These are phyloP conservation scores for Exophiala mesophila DNA, from an alignment of 2,329 filamentous ascomycete species.

Conservation along the genomic window DNA sequence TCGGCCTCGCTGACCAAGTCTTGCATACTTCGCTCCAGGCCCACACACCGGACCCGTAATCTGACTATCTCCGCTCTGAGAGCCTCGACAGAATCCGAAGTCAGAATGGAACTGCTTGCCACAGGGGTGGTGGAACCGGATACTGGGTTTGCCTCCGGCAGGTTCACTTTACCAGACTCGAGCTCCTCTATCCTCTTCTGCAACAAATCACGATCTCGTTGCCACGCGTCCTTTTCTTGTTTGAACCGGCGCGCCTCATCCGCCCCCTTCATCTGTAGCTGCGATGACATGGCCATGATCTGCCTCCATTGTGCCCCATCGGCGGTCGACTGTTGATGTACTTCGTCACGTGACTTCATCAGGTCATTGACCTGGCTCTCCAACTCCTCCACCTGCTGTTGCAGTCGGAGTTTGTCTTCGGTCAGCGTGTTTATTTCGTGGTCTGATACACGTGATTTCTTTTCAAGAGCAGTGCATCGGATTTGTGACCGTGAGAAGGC, in stretches of 20 bases:
- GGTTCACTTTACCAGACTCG: slow-evolving; percentile 26
- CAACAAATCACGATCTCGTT: slow-evolving; percentile 34
- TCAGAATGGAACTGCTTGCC: slow-evolving; percentile 20
- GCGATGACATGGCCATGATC: slow-evolving; percentile 48
- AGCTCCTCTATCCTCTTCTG: slow-evolving; percentile 34
- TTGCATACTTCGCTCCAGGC: slow-evolving; percentile 22
- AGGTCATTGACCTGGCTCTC: slow-evolving; percentile 48
- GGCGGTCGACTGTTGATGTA: slow-evolving; percentile 37
- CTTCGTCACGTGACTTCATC: slow-evolving; percentile 44
- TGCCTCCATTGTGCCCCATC: slow-evolving; percentile 48
- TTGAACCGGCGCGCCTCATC: slow-evolving; percentile 41
- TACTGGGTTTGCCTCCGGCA: slow-evolving; percentile 10
- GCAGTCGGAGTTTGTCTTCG: slow-evolving; percentile 47
- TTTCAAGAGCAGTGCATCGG: slow-evolving; percentile 47
- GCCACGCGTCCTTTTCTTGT: slow-evolving; percentile 34
- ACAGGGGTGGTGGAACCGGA: slow-evolving; percentile 18
- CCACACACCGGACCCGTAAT: slow-evolving; percentile 19
- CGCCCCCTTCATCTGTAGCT: slow-evolving; percentile 40
- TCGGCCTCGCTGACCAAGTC: slow-evolving; percentile 21
- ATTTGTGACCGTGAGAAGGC: slow-evolving; percentile 44
- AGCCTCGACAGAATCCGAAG: slow-evolving; percentile 23
- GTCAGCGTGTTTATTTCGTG: slow-evolving; percentile 49
- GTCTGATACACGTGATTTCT: slow-evolving; percentile 48
- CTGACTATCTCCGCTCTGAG: slow-evolving; percentile 24
- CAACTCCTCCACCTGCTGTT: slow-evolving; percentile 43